Conservation (phyloP, 164 flowering plant genomes). For the Sedum album region DNA sequence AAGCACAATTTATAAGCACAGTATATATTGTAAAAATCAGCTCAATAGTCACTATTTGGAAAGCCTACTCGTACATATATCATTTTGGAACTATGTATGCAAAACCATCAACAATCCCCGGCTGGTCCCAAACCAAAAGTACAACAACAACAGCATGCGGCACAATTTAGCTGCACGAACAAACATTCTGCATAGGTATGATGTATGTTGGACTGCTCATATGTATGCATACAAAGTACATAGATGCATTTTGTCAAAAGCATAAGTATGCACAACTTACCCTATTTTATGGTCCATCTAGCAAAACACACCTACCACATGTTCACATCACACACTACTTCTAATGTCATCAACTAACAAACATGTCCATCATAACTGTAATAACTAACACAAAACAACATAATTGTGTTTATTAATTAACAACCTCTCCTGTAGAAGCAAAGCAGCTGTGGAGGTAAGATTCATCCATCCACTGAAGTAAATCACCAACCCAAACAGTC, state of each 20-base stretch:
- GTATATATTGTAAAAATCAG: no score
- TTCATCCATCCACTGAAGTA: slow-evolving; percentile 11
- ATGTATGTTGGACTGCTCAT: neutral
- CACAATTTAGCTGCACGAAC: no score
- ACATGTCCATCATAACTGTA: slow-evolving; percentile 1
- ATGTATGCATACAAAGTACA: neutral
- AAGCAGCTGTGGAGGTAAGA: slow-evolving; percentile 6
- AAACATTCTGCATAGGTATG: no score
- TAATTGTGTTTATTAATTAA: neutral
- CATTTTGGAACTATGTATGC: no score
- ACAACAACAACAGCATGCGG: no score
- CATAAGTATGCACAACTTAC: neutral
- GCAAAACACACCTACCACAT: neutral
- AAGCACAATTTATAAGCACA: neutral
- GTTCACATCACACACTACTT: neutral
- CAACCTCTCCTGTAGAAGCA: slow-evolving; percentile 10
- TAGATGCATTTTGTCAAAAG: neutral
- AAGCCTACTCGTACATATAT: no score
- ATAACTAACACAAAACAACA: slow-evolving; percentile 2
- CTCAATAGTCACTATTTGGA: no score
- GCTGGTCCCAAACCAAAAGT: no score
- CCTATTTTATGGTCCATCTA: neutral
- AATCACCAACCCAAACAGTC: slow-evolving; percentile 10
- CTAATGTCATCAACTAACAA: neutral
- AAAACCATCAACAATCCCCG: no score